A percentile compares a stretch with the other conserved stretches of the same genome.
Conservation (phyloP, 2,329 filamentous ascomycete species). For the Rachicladosporium sp. region DNA sequence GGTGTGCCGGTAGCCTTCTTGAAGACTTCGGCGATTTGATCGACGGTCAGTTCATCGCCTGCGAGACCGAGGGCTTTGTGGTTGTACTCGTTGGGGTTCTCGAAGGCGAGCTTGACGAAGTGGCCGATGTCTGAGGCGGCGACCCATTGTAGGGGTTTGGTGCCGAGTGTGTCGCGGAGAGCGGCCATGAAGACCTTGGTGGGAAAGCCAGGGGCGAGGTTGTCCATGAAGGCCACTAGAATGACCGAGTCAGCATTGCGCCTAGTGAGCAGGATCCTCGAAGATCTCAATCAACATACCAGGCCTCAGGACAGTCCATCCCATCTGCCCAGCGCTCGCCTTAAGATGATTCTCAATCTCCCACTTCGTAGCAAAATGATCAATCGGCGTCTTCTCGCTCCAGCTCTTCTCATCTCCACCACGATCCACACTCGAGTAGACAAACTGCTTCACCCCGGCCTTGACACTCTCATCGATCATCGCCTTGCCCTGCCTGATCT, state of each 20-base stretch:
- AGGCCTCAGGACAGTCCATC: slow-evolving; percentile 46
- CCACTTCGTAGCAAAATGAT: slow-evolving; percentile 46
- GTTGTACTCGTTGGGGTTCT: slow-evolving; percentile 33
- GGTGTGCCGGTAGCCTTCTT: slow-evolving; percentile 33
- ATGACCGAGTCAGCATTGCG: background rate
- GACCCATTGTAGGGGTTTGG: slow-evolving; percentile 26
- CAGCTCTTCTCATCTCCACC: slow-evolving; percentile 43
- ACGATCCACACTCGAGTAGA: slow-evolving; percentile 53
- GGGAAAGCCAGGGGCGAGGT: slow-evolving; percentile 37
- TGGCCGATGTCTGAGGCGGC: slow-evolving; percentile 39
- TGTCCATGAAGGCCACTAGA: slow-evolving; percentile 51
- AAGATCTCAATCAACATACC: slow-evolving; percentile 2
- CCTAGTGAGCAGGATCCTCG: too few relatives aligned
- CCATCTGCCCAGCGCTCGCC: slow-evolving; percentile 38
- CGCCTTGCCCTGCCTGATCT: slow-evolving; percentile 45
- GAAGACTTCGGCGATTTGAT: slow-evolving; percentile 35
- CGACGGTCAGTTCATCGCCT: slow-evolving; percentile 41
- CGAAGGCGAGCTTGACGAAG: slow-evolving; percentile 39
- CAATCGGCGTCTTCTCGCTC: slow-evolving; percentile 43
- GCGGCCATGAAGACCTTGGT: slow-evolving; percentile 40
- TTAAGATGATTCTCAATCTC: slow-evolving; percentile 50
- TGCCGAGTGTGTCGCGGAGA: slow-evolving; percentile 26
- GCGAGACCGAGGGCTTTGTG: slow-evolving; percentile 37
- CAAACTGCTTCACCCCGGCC: slow-evolving; percentile 46
- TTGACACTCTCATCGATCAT: slow-evolving; percentile 47